These are phyloP conservation scores for Eucalyptus tenuipes DNA, from an alignment of 345 rosid species.

Conservation along the genomic window DNA sequence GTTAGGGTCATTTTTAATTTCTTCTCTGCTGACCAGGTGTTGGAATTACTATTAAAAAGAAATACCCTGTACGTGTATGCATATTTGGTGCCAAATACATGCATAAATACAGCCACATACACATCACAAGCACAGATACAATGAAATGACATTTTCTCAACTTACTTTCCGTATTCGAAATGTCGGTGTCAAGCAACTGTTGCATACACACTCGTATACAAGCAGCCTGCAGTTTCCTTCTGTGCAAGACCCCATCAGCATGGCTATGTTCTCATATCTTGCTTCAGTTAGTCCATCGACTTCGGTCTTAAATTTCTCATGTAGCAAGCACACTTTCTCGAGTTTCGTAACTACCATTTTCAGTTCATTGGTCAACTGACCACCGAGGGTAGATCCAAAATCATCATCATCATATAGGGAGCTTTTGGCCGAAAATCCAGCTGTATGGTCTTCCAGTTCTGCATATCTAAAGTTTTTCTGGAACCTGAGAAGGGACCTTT, in stretches of 20 bases:
- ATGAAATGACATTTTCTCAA: neutral
- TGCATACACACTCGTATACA: conserved; percentile 17
- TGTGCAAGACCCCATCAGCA: conserved; percentile 18
- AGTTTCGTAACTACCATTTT: conserved; percentile 3
- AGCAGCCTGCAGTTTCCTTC: conserved; percentile 17
- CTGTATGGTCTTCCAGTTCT: conserved; percentile 21
- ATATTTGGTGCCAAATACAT: neutral
- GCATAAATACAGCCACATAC: neutral
- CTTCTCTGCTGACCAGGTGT: neutral
- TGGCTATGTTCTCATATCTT: conserved; percentile 13
- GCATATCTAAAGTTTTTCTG: conserved; percentile 5
- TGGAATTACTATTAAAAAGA: neutral
- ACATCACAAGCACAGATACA: neutral
- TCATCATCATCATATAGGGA: neutral
- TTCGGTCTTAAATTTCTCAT: conserved; percentile 2
- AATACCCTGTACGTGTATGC: neutral
- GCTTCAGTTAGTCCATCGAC: conserved; percentile 1
- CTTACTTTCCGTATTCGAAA: conserved; percentile 10
- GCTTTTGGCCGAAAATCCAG: conserved; percentile 15
- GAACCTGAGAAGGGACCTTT: neutral
- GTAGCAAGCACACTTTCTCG: neutral
- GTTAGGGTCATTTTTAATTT: neutral
- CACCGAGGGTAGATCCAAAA: neutral
- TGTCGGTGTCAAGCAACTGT: conserved; percentile 8
- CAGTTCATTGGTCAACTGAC: conserved; percentile 6